Percentiles rank a stretch among this genome's conserved stretches.
These are phyloP conservation scores for Malassezia sympodialis DNA, from an alignment of 1,284 basidiomycete species.

Conservation along the genomic window DNA sequence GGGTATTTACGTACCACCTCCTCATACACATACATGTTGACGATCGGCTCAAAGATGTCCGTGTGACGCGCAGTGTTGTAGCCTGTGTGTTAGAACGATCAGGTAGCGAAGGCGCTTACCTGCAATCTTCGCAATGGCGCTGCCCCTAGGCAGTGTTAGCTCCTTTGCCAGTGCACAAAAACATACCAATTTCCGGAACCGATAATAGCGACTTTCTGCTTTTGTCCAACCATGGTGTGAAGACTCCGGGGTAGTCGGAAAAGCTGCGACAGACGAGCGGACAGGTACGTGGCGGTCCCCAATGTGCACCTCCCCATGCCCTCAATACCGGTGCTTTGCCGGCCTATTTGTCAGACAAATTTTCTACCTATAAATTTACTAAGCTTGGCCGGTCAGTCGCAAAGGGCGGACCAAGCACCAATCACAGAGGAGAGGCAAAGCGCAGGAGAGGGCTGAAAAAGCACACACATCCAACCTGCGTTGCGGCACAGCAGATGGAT, in stretches of 20 bases:
- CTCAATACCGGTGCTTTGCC: neutral
- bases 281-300: neutral
- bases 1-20: slow-evolving; percentile 24
- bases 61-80: slow-evolving; percentile 51
- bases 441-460: neutral
- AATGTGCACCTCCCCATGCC: neutral
- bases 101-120: slow-evolving; percentile 19
- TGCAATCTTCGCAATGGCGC: slow-evolving; percentile 55
- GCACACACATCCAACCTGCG: neutral
- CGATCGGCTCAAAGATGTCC: slow-evolving; percentile 41
- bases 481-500: neutral
- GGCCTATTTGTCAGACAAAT: neutral
- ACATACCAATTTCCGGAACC: slow-evolving; percentile 50
- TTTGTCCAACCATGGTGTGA: slow-evolving; percentile 33
- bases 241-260: neutral
- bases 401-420: neutral
- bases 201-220: slow-evolving; percentile 55
- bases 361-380: neutral
- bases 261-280: neutral
- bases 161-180: neutral
- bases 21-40: slow-evolving; percentile 44
- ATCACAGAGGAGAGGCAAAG: neutral
- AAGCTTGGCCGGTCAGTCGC: neutral
- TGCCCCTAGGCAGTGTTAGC: slow-evolving; percentile 49
- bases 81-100: slow-evolving; percentile 8